A percentile compares a stretch with the other conserved stretches of the same genome.
These are phyloP conservation scores for Cyathus striatus DNA, from an alignment of 768 basidiomycete genomes.

Conservation along the genomic window DNA sequence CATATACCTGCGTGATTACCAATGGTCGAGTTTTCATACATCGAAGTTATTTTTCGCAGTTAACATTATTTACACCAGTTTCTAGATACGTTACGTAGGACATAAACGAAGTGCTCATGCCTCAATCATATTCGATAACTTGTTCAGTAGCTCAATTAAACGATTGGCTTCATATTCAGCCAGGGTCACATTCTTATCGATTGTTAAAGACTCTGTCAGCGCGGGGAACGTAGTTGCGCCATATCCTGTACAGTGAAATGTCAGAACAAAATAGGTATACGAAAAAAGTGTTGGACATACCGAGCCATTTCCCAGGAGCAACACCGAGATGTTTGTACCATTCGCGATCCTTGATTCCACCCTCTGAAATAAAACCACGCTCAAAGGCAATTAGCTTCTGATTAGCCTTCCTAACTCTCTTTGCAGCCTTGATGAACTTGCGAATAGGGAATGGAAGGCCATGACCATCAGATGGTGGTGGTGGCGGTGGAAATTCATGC, in stretches of 20 bases:
- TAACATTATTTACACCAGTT: not conserved
- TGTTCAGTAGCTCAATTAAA: constrained; percentile 47
- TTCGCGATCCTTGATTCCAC: constrained; percentile 72
- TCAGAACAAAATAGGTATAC: not conserved
- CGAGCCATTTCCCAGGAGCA: constrained; percentile 83
- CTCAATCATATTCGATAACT: constrained; percentile 37
- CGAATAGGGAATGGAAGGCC: constrained; percentile 26
- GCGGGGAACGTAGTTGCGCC: constrained; percentile 84
- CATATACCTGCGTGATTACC: too few relatives aligned
- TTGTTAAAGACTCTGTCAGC: constrained; percentile 69
- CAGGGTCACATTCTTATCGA: constrained; percentile 59
- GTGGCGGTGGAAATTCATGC: constrained; percentile 3
- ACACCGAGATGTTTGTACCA: constrained; percentile 87
- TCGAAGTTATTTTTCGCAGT: too few relatives aligned
- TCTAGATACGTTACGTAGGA: not conserved
- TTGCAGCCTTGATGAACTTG: constrained; percentile 51
- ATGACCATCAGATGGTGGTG: constrained; percentile 6
- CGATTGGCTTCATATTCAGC: constrained; percentile 58
- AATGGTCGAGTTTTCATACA: too few relatives aligned
- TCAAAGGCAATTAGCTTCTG: constrained; percentile 69
- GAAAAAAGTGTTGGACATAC: constrained; percentile 25
- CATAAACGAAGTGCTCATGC: constrained; percentile 15
- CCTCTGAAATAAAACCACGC: constrained; percentile 73
- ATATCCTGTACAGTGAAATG: constrained; percentile 44
- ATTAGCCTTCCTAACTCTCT: constrained; percentile 56